Conservation (phyloP, 805 yeast species). For the Monosporozyma unispora region DNA sequence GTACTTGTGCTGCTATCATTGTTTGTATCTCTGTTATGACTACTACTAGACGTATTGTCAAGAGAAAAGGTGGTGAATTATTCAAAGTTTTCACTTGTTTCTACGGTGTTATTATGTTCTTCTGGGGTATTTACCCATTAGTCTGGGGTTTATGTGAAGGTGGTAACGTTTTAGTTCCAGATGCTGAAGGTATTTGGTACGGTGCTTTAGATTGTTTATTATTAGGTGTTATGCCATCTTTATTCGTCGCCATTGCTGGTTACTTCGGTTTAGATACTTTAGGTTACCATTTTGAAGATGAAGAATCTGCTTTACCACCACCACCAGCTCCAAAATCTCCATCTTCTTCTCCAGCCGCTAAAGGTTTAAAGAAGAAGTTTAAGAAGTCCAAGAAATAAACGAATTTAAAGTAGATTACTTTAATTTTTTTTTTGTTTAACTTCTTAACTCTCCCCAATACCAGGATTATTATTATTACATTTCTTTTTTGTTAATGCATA, state of each 20-base stretch:
- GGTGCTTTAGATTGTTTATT: slow-evolving; percentile 47
- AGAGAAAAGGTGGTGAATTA: slow-evolving; percentile 16
- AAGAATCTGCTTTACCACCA: slow-evolving; percentile 6
- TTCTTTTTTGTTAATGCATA: neutral
- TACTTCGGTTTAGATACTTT: slow-evolving; percentile 19
- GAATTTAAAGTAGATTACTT: neutral
- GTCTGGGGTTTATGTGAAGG: slow-evolving; percentile 40
- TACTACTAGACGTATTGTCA: slow-evolving; percentile 19
- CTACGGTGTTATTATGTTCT: slow-evolving; percentile 18
- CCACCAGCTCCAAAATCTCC: slow-evolving; percentile 5
- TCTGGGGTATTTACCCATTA: slow-evolving; percentile 36
- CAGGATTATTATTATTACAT: neutral
- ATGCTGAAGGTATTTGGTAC: slow-evolving; percentile 49
- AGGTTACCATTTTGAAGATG: slow-evolving; percentile 9
- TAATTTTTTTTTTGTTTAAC: neutral
- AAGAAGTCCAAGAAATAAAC: slow-evolving; percentile 8
- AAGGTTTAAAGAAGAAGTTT: slow-evolving; percentile 11
- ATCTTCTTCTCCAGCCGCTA: slow-evolving; percentile 12
- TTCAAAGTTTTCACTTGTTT: slow-evolving; percentile 15
- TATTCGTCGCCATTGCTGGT: slow-evolving; percentile 17
- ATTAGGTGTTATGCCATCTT: slow-evolving; percentile 29
- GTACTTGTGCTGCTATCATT: slow-evolving; percentile 17
- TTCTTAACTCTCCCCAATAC: neutral
- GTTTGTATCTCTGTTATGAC: slow-evolving; percentile 18
- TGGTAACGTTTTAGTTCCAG: slow-evolving; percentile 52